Percentiles rank a stretch among this genome's conserved stretches.
Conservation (phyloP, 352 stramenopile genomes). For the Phytophthora hibernalis region DNA sequence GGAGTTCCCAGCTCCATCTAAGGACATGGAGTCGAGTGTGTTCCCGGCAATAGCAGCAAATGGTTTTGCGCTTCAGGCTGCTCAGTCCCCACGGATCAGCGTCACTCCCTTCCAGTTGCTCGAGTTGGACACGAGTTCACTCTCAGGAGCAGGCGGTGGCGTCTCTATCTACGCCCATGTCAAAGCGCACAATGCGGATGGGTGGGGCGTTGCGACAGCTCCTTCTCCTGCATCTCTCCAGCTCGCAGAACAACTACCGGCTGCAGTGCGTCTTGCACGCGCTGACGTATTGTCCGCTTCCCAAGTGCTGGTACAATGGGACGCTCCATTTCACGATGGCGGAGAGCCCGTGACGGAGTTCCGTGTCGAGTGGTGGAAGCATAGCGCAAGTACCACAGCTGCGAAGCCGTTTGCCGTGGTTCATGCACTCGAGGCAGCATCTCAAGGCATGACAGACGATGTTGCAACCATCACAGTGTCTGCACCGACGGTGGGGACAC, state of each 20-base stretch:
- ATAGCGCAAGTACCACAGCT: slow-evolving; percentile 38
- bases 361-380: slow-evolving; percentile 75
- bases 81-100: slow-evolving; percentile 47
- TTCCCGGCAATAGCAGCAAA: slow-evolving; percentile 58
- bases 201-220: slow-evolving; percentile 48
- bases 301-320: slow-evolving; percentile 83
- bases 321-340: slow-evolving; percentile 66
- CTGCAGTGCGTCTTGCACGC: slow-evolving; percentile 38
- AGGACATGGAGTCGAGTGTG: slow-evolving; percentile 18
- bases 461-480: slow-evolving; percentile 78
- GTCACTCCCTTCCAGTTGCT: slow-evolving; percentile 66
- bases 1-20: slow-evolving; percentile 59
- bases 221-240: slow-evolving; percentile 60
- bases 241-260: slow-evolving; percentile 58
- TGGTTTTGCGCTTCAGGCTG: slow-evolving; percentile 52
- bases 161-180: slow-evolving; percentile 72
- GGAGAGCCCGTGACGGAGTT: slow-evolving; percentile 81
- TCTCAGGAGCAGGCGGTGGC: slow-evolving; percentile 37
- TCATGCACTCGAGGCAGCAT: slow-evolving; percentile 46
- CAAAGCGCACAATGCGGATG: slow-evolving; percentile 60
- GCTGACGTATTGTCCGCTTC: slow-evolving; percentile 65
- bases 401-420: slow-evolving; percentile 62
- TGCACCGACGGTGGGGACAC: slow-evolving; percentile 51
- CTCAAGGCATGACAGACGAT: slow-evolving; percentile 49
- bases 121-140: slow-evolving; percentile 40